These are phyloP conservation scores for Trametes hirsuta DNA, from an alignment of 1,284 basidiomycete species.

Conservation along the genomic window DNA sequence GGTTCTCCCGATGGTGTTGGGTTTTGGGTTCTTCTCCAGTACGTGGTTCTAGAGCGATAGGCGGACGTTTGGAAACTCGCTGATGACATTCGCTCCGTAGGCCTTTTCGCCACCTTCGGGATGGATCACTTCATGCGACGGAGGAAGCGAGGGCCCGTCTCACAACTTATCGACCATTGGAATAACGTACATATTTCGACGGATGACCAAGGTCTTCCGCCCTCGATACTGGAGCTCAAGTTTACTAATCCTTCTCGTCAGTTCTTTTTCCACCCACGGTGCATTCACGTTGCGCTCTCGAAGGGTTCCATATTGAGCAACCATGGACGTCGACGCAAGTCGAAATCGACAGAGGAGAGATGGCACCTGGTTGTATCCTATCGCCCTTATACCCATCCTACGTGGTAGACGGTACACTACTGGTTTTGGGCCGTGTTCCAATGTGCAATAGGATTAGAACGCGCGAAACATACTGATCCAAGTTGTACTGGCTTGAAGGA, in stretches of 20 bases:
- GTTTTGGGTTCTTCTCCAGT: conserved; percentile 14
- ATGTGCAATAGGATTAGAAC: no score
- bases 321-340: conserved; percentile 4
- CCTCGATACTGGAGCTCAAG: background rate
- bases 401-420: no score
- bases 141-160: conserved; percentile 28
- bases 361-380: background rate
- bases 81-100: background rate
- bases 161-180: conserved; percentile 39
- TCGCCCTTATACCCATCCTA: background rate
- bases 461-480: no score
- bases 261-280: conserved; percentile 43
- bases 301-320: conserved; percentile 35
- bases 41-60: background rate
- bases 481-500: no score
- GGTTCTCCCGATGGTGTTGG: conserved; percentile 18
- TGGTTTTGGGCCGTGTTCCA: no score
- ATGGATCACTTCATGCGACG: conserved; percentile 22
- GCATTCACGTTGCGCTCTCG: conserved; percentile 40
- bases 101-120: conserved; percentile 18
- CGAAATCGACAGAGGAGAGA: conserved; percentile 9
- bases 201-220: no score
- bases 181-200: conserved; percentile 35
- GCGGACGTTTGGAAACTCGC: background rate
- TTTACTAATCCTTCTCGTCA: conserved; percentile 5